Conservation (phyloP, 495 filamentous ascomycete genomes). For the Xylaria longipes region DNA sequence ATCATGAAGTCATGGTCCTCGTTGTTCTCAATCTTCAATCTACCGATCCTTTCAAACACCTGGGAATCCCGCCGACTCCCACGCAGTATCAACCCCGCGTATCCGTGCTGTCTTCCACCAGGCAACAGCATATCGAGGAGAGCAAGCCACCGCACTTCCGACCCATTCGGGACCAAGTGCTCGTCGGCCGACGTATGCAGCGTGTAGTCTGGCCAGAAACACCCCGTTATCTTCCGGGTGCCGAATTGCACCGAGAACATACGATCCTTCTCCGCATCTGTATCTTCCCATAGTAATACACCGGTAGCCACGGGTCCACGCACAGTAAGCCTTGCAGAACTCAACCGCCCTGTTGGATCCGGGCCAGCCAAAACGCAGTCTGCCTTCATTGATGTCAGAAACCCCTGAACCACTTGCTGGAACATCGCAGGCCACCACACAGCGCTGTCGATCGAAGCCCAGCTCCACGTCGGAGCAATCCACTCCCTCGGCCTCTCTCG, state of each 20-base stretch:
- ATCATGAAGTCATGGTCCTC: slow-evolving; percentile 4
- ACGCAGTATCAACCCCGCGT: not conserved
- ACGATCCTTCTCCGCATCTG: not conserved
- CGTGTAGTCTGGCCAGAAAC: slow-evolving; percentile 13
- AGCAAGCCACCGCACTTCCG: slow-evolving; percentile 7
- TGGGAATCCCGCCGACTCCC: not conserved
- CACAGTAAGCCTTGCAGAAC: not conserved
- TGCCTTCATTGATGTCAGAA: not conserved
- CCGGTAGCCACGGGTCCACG: not conserved
- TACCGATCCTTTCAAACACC: slow-evolving; percentile 1
- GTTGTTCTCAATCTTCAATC: not conserved
- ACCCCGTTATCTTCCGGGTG: not conserved
- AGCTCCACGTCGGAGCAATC: slow-evolving; percentile 13
- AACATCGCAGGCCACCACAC: not conserved
- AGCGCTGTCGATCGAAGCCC: slow-evolving; percentile 8
- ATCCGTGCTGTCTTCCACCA: not conserved
- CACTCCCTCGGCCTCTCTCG: not conserved
- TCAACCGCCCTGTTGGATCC: not conserved
- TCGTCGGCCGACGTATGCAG: not conserved
- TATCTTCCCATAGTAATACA: not conserved
- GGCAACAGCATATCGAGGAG: not conserved
- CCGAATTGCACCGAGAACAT: slow-evolving; percentile 12
- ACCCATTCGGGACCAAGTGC: not conserved
- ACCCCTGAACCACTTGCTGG: not conserved
- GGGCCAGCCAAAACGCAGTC: not conserved